A percentile compares a stretch with the other conserved stretches of the same genome.
These are phyloP conservation scores for Canavalia gladiata DNA, from an alignment of 306 rosid genomes.

Conservation along the genomic window DNA sequence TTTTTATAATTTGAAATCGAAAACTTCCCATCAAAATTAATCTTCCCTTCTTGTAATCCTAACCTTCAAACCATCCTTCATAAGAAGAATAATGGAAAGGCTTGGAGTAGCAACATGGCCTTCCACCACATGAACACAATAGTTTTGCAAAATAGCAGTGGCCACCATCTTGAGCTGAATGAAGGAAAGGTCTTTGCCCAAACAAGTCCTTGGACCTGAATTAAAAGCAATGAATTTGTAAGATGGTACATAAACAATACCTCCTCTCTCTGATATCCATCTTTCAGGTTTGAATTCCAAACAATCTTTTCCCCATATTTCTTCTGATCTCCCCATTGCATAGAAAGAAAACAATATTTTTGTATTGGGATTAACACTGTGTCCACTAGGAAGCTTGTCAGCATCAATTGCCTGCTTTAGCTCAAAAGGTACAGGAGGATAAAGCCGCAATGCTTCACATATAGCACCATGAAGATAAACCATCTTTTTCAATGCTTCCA, in stretches of 20 bases:
- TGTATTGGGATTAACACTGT: conserved; percentile 16
- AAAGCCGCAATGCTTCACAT: conserved; percentile 42
- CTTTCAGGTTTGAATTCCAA: conserved; percentile 36
- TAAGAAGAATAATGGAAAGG: not conserved
- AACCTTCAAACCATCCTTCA: conserved; percentile 35
- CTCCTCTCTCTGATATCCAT: conserved; percentile 25
- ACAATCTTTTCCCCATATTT: conserved; percentile 37
- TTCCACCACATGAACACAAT: conserved; percentile 26
- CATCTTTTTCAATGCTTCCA: not conserved
- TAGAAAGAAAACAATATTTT: not conserved
- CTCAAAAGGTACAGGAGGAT: not conserved
- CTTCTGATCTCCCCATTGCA: conserved; percentile 40
- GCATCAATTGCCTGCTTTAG: conserved; percentile 6
- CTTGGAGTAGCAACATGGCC: conserved; percentile 13
- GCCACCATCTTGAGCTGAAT: conserved; percentile 24
- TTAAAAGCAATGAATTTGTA: conserved; percentile 43
- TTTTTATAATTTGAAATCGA: too few species aligned
- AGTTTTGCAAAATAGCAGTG: not conserved
- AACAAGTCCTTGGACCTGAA: conserved; percentile 33
- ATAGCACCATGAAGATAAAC: conserved; percentile 43
- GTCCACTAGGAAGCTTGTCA: conserved; percentile 40
- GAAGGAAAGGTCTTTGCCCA: conserved; percentile 21
- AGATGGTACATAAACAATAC: not conserved
- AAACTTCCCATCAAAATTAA: too few species aligned
- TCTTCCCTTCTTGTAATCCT: not conserved